Evolutionary conservation across 139 green algal genomes (phyloP), one percentile per base, ranked within the genome.

Genomic region (Gonium pectorale): DNA sequence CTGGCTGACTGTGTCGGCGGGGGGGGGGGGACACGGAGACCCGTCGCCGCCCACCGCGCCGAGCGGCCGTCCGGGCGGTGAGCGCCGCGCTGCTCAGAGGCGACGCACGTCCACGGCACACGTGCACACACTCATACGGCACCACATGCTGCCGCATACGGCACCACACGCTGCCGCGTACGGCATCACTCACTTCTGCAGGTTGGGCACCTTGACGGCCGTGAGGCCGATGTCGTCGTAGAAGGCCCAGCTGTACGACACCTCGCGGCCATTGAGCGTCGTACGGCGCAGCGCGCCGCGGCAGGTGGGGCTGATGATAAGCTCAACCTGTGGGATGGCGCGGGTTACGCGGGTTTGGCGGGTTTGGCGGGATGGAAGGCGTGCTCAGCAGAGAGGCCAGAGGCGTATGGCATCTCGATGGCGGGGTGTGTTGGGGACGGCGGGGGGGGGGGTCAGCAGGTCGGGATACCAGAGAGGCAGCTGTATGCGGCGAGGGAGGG

Each of bases 161-260:
- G n/a, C n/a, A n/a, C n/a, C n/a, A n/a, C n/a, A n/a, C n/a, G n/a
- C n/a, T n/a, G n/a, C n/a, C n/a, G n/a, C n/a, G n/a, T n/a, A n/a
- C n/a, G n/a, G n/a, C n/a, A n/a, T 40, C 40, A 33, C 68, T 77
- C 68, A 77, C 68, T 11, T 60, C 29, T 19, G 29, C 43, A 77
- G 68, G 68, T 51, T 51, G 11, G 35, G 27, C 43, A 77, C 60
- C 68, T 77, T 77, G 68, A 77, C 11, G 7, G 68, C 27, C 29
- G 49, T 60, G 60, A 67, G 40, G n/a, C n/a, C 13, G 43, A 40
- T 6, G 26, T 41, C n/a, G 11, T 43, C 43, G 68, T 77, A 77
- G 68, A 77, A 77, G 41, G 8, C 41, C 68, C 68, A 77, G 68
- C 43, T 62, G 68, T 62, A 62, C 22, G 49, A 6, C 29, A 44